phyloP scores from a whole-genome alignment of 176 grass and related monocot species.

The bread wheat (Triticum aestivum) region IWGSC_CS_RefSeq_v2.1 NC_057811.1:450362523-450363022 shows the following conservation, averaged over 20 bases:
- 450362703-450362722: constrained; percentile 6
- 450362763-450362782: not conserved
- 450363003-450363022: constrained; percentile 53
- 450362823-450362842: not conserved
- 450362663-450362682: constrained; percentile 6
- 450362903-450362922: not conserved
- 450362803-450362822: not conserved
- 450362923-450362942: not conserved
- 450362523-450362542: not conserved
- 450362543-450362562: constrained; percentile 14
- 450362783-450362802: not conserved
- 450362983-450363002: constrained; percentile 64
- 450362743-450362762: constrained; percentile 17
- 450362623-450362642: not conserved
- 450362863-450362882: constrained; percentile 13
- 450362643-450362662: constrained; percentile 2
- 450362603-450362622: not conserved
- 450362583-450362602: constrained; percentile 8
- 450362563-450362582: constrained; percentile 24
- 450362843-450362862: constrained; percentile 1
- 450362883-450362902: not conserved
- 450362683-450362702: constrained; percentile 1
- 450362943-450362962: constrained; percentile 2
- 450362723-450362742: not conserved
- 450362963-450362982: constrained; percentile 49